Conservation (phyloP, 108 stramenopile genomes). For the Nitzschia sp. region DNA sequence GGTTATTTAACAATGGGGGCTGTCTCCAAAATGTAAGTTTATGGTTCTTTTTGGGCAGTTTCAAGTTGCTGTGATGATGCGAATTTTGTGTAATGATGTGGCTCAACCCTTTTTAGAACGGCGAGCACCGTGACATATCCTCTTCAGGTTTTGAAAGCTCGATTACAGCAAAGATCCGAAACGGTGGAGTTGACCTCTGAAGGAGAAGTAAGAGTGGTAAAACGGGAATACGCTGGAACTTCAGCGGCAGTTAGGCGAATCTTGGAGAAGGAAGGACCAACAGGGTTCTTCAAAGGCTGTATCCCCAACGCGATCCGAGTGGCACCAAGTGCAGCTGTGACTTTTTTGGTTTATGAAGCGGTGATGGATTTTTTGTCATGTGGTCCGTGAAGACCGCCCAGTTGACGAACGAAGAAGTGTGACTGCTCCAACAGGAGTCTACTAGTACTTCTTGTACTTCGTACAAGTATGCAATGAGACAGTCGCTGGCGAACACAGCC, state of each 20-base stretch:
- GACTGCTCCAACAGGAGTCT: too few species aligned
- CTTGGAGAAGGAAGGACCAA: slow-evolving; percentile 75
- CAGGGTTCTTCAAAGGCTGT: slow-evolving; percentile 95
- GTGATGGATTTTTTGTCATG: slow-evolving; percentile 49
- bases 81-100: too few species aligned
- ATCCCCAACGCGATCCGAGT: slow-evolving; percentile 94
- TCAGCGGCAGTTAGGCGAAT: slow-evolving; percentile 61
- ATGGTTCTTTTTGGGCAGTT: too few species aligned
- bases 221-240: slow-evolving; percentile 73
- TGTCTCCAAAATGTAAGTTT: slow-evolving; percentile 76
- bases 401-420: too few species aligned
- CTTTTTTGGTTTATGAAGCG: slow-evolving; percentile 94
- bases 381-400: too few species aligned
- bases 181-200: slow-evolving; percentile 61
- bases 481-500: too few species aligned
- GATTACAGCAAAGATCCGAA: slow-evolving; percentile 92
- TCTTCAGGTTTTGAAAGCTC: slow-evolving; percentile 93
- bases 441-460: too few species aligned
- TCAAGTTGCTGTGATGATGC: too few species aligned
- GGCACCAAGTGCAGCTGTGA: slow-evolving; percentile 96
- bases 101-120: slow-evolving; percentile 35
- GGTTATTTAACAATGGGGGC: slow-evolving; percentile 89
- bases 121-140: slow-evolving; percentile 91
- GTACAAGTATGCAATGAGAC: too few species aligned
- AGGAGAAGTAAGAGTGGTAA: slow-evolving; percentile 67